phyloP scores from a whole-genome alignment of 169 alveolate genomes.

The Plasmodium gaboni region DNA sequence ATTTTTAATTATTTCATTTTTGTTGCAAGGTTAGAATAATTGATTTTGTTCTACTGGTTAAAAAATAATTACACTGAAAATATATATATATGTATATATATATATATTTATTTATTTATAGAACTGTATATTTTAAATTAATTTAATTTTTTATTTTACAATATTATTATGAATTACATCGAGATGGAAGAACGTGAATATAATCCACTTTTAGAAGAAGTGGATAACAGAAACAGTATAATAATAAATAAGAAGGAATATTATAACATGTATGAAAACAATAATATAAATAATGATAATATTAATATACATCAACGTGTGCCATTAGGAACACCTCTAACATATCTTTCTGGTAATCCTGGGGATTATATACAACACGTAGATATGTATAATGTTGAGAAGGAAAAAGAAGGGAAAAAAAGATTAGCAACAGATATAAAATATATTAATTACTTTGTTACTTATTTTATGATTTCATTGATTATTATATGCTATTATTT shows the following conservation, averaged over 20 bases:
- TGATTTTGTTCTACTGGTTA: too few species aligned
- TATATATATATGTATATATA: too few species aligned
- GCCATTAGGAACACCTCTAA: slow-evolving; percentile 45
- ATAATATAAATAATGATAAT: not conserved
- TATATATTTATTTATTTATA: too few species aligned
- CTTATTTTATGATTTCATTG: slow-evolving; percentile 4
- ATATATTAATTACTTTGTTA: slow-evolving; percentile 12
- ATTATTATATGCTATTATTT: slow-evolving; percentile 25
- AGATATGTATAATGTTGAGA: not conserved
- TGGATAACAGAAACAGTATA: not conserved
- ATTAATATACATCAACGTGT: not conserved
- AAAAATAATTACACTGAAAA: too few species aligned
- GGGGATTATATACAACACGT: not conserved
- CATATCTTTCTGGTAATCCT: slow-evolving; percentile 17
- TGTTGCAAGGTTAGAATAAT: too few species aligned
- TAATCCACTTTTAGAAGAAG: slow-evolving; percentile 12
- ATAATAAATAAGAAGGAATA: slow-evolving; percentile 10
- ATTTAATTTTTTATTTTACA: too few species aligned
- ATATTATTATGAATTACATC: slow-evolving; percentile 13
- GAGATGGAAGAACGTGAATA: slow-evolving; percentile 19
- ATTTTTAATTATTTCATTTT: too few species aligned
- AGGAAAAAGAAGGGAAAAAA: slow-evolving; percentile 1
- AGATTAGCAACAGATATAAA: slow-evolving; percentile 36
- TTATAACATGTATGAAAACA: slow-evolving; percentile 23
- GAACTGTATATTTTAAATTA: too few species aligned